Evolutionary conservation across 495 filamentous ascomycete species (phyloP), one percentile per base, ranked within the genome.

Genomic region (Tuber aestivum): DNA sequence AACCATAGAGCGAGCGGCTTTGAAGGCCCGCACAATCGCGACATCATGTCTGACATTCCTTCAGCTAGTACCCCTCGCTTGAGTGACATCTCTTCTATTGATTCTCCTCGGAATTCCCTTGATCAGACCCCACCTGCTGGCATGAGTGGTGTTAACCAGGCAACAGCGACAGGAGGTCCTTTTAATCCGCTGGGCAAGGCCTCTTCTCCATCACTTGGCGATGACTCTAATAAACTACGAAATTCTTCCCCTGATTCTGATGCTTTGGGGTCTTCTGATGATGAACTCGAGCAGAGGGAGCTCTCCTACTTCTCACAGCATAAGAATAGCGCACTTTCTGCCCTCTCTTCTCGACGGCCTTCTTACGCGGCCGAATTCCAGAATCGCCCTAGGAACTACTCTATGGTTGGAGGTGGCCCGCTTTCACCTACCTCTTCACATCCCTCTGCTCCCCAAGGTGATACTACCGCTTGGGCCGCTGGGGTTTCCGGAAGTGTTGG

Each of bases 181-280:
- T 83, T 82, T 72, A 80, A 83, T 75, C 73, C 78, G 27, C 72
- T 82, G 74, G 75, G 76, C 38, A 69, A 76, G 14, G 40, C 75
- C 61, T 37, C 75, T 27, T 74, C 76, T 50, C 87, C 89, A 41
- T 86, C 91, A 40, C 85, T 92, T 70, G 86, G 92, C 32, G 93
- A 95, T 74, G 94, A 92, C 82, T 86, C 91, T 72, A 65, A 32
- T 32, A 90, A 92, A 78, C 85, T 89, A 61, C 89, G 92, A 78
- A 91, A 91, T 74, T 93, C 93, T 27, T 97, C 94, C 9, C 94
- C 94, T 23, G 94, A 97, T 81, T 97, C 94, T 10, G 94, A 97
- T 82, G 94, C 94, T 65, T 85, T 97, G 70, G 93, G 92, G 50
- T 97, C 94, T 76, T 97, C 94, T 4, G 94, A 97, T 82, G 94